Conservation (phyloP, 116 monocot species). For the Trichopus zeylanicus region DNA sequence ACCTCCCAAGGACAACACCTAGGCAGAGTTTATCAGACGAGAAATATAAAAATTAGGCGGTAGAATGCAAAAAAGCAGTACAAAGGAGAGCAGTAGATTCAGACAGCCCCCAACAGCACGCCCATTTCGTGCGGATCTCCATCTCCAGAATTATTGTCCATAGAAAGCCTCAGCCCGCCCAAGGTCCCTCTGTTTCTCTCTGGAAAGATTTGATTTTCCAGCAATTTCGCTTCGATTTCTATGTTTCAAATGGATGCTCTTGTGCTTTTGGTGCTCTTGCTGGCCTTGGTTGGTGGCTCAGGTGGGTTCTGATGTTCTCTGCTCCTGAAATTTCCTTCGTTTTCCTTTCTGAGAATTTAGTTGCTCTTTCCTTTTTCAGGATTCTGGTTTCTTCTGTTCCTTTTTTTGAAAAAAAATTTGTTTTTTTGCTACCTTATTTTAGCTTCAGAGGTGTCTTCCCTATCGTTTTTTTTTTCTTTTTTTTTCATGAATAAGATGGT, state of each 20-base stretch:
- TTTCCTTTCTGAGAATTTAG: neutral
- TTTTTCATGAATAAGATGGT: neutral
- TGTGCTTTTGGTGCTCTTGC: constrained; percentile 2
- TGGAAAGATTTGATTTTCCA: too few species aligned
- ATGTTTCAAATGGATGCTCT: constrained; percentile 7
- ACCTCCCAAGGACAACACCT: neutral
- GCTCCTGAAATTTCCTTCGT: neutral
- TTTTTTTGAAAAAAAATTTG: neutral
- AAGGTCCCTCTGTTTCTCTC: too few species aligned
- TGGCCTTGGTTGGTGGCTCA: constrained; percentile 13
- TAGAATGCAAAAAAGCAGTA: neutral
- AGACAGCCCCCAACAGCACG: too few species aligned
- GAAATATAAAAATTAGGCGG: neutral
- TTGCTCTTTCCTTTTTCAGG: neutral
- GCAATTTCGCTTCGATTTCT: too few species aligned
- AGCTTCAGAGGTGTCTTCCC: neutral
- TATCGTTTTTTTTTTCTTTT: neutral
- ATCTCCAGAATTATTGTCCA: neutral
- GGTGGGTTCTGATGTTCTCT: constrained; percentile 7
- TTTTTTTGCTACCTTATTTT: neutral
- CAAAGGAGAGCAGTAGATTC: neutral
- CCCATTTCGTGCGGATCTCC: neutral
- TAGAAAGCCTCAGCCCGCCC: too few species aligned
- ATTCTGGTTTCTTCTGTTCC: neutral
- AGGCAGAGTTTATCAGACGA: neutral